Conservation (phyloP, 331 rosid genomes). For the Cydonia oblonga region DNA sequence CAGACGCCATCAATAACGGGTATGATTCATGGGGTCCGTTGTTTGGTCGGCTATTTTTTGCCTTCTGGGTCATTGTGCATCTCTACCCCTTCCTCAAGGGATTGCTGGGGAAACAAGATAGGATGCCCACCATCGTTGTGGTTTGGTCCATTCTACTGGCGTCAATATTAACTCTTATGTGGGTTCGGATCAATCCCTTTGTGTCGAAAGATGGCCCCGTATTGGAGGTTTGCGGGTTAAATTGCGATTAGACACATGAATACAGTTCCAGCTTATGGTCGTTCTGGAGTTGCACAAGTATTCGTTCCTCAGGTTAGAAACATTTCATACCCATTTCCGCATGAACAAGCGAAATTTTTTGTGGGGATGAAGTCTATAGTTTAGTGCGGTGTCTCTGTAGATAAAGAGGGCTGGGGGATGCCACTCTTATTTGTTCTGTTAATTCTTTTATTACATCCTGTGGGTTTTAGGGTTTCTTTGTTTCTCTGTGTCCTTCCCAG, state of each 20-base stretch:
- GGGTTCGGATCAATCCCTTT: conserved; percentile 92
- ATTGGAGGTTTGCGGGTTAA: conserved; percentile 78
- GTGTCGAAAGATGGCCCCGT: conserved; percentile 83
- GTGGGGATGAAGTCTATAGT: conserved; percentile 33
- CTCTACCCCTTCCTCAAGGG: conserved; percentile 97
- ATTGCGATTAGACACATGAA: conserved; percentile 41
- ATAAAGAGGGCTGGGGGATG: conserved; percentile 47
- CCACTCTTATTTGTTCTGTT: conserved; percentile 53
- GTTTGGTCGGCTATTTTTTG: conserved; percentile 85
- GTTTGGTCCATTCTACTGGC: too few species aligned
- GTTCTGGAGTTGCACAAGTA: conserved; percentile 24
- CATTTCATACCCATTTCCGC: too few species aligned
- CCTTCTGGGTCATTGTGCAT: conserved; percentile 88
- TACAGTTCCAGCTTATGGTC: conserved; percentile 1
- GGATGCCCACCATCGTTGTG: conserved; percentile 60
- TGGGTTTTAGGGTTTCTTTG: conserved; percentile 26
- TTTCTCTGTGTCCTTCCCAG: not conserved
- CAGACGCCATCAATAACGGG: conserved; percentile 93
- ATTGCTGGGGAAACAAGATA: conserved; percentile 71
- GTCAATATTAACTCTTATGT: conserved; percentile 76
- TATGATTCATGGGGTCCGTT: conserved; percentile 97
- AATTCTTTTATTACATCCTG: conserved; percentile 74
- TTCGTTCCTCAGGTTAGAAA: not conserved
- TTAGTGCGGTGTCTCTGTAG: conserved; percentile 53
- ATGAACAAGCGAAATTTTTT: conserved; percentile 3